Base-by-base conservation (phyloP, 495 filamentous ascomycete species). In the Tuber umbilicatum region DNA sequence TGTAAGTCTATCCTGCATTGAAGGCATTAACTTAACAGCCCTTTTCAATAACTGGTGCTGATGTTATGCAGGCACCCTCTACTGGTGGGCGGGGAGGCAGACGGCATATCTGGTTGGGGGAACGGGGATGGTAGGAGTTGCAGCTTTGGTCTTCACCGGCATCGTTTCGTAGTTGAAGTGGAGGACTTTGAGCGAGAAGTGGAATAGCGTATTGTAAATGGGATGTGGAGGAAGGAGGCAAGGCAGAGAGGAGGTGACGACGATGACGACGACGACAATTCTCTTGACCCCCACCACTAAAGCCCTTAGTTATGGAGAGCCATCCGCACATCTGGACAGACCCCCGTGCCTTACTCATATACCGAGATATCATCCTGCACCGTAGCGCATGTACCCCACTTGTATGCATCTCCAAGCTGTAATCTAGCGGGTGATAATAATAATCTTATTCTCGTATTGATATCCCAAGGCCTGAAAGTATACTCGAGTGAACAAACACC, bases 71-170 rank as follows among this genome's bases (percentile, higher is more conserved):
- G 81, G 81, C 78, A 91, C 92, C n/a, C 86, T 99, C 74, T 99
- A 98, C 85, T 99, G 95, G 95, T 99, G 96, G 96, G 94, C 93
- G 42, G 95, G 96, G 0, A 85, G 95, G 55, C 91, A 96, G 80
- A 85, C 90, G 23, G 95, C 95, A 1, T 99, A 97, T 83, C 86
- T 85, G 1, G 86, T 91, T 81, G 96, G 95, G 5, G 92, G 93
- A 0, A 82, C 87, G 43, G 93, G 92, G 2, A 97, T 98, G 87
- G 80, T 91, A 37, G 89, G 83, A 12, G 94, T 97, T 47, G 87
- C 87, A 55, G 85, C 85, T 70, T 82, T 92, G n/a, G 92, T 90
- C 0, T 92, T 97, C 81, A 86, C 87, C 31, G 87, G 88, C 17
- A 83, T 97, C 70, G 79, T 70, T 14, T 60, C 38, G 55, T 73